phyloP scores from a whole-genome alignment of 768 basidiomycete genomes.

The Mycena polygramma region DNA sequence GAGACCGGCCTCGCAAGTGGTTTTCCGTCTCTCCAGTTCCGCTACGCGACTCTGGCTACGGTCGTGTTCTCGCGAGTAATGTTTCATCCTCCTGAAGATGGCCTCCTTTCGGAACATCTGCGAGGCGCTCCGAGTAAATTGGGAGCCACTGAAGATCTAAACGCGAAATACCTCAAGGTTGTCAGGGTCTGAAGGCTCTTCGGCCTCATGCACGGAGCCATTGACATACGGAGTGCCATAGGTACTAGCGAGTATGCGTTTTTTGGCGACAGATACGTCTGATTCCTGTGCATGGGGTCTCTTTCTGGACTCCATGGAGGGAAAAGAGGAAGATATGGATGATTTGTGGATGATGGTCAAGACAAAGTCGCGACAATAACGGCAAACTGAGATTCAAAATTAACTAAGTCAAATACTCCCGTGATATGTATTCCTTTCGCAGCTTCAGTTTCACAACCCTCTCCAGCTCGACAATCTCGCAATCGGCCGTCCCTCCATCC shows the following conservation, averaged over 20 bases:
- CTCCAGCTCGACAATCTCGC: slow-evolving; percentile 81
- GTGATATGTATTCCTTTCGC: slow-evolving; percentile 28
- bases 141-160: slow-evolving; percentile 24
- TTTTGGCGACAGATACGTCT: slow-evolving; percentile 65
- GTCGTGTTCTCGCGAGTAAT: slow-evolving; percentile 83
- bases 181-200: slow-evolving; percentile 65
- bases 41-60: slow-evolving; percentile 71
- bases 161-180: slow-evolving; percentile 72
- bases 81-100: slow-evolving; percentile 85
- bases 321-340: slow-evolving; percentile 33
- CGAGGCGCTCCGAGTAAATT: slow-evolving; percentile 35
- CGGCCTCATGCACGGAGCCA: slow-evolving; percentile 57
- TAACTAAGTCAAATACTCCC: neutral
- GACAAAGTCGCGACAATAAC: slow-evolving; percentile 35
- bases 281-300: slow-evolving; percentile 67
- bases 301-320: slow-evolving; percentile 70
- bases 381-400: slow-evolving; percentile 35
- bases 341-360: slow-evolving; percentile 17
- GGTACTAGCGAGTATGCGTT: slow-evolving; percentile 63
- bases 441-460: slow-evolving; percentile 51
- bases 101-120: slow-evolving; percentile 91
- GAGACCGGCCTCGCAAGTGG: slow-evolving; percentile 76
- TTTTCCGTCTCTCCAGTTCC: slow-evolving; percentile 75
- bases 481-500: slow-evolving; percentile 81
- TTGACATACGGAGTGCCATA: slow-evolving; percentile 69